Conservation (phyloP, 2,329 filamentous ascomycete species). For the Colletotrichum sp. region DNA sequence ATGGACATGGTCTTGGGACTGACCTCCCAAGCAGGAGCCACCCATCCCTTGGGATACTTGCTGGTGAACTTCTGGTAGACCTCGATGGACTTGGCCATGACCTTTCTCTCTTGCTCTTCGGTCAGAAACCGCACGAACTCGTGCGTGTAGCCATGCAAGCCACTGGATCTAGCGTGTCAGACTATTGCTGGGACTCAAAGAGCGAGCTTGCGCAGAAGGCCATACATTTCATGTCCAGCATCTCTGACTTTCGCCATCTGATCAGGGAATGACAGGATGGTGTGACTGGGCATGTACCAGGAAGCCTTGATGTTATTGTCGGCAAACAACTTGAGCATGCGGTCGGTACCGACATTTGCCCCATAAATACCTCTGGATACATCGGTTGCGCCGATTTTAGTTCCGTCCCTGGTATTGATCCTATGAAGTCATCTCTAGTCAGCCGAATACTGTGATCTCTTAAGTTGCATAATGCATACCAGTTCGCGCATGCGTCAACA, state of each 20-base stretch:
- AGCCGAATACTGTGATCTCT: background rate
- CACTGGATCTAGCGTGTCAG: background rate
- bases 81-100: constrained; percentile 25
- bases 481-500: background rate
- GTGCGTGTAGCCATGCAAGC: constrained; percentile 25
- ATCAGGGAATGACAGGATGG: constrained; percentile 22
- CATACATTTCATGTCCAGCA: constrained; percentile 23
- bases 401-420: background rate
- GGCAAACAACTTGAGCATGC: constrained; percentile 22
- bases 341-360: constrained; percentile 22
- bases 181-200: background rate
- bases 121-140: constrained; percentile 22
- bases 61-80: constrained; percentile 34
- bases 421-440: background rate
- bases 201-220: background rate
- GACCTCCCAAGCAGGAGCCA: constrained; percentile 46
- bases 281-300: constrained; percentile 24
- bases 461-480: background rate
- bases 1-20: constrained; percentile 39
- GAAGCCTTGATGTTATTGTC: constrained; percentile 24
- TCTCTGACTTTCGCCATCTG: constrained; percentile 25
- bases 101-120: constrained; percentile 20
- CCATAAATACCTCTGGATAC: constrained; percentile 24
- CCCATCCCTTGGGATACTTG: constrained; percentile 45
- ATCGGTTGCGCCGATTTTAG: constrained; percentile 8